phyloP scores from a whole-genome alignment of 73 alveolate genomes.

The Tetrahymena borealis region DNA sequence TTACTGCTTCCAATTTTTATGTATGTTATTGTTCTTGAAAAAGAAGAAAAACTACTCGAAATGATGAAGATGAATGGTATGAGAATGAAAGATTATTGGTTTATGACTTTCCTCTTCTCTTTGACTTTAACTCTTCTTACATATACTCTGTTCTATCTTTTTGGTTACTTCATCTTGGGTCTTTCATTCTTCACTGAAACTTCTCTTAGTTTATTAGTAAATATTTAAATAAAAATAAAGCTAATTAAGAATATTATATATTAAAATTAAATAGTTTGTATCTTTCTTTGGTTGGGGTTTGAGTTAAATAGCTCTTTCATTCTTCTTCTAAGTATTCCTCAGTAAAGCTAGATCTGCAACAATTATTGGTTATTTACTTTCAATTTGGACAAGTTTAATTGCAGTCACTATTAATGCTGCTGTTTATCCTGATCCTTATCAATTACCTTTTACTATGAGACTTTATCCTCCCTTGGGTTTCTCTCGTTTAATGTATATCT shows the following conservation, averaged over 20 bases:
- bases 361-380: slow-evolving; percentile 84
- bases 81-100: slow-evolving; percentile 91
- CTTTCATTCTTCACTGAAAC: slow-evolving; percentile 76
- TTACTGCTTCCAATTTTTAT: slow-evolving; percentile 89
- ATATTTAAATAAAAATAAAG: slow-evolving; percentile 71
- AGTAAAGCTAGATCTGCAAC: slow-evolving; percentile 86
- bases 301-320: slow-evolving; percentile 87
- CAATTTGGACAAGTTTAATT: slow-evolving; percentile 72
- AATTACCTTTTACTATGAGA: slow-evolving; percentile 64
- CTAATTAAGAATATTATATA: slow-evolving; percentile 75
- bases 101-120: slow-evolving; percentile 66
- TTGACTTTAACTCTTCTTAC: slow-evolving; percentile 62
- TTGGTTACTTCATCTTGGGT: slow-evolving; percentile 66
- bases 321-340: slow-evolving; percentile 83
- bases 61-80: slow-evolving; percentile 97
- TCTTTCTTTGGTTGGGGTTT: slow-evolving; percentile 91
- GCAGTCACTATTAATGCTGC: slow-evolving; percentile 73
- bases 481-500: slow-evolving; percentile 74
- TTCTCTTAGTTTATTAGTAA: slow-evolving; percentile 49
- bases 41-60: slow-evolving; percentile 89
- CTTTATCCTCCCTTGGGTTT: slow-evolving; percentile 75
- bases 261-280: slow-evolving; percentile 64
- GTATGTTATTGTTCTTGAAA: slow-evolving; percentile 90
- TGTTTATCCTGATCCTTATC: slow-evolving; percentile 77
- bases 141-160: slow-evolving; percentile 47